Percentiles rank a stretch among this genome's conserved stretches.
These are phyloP conservation scores for Cytospora leucostoma DNA, from an alignment of 2,329 filamentous ascomycete genomes.

Conservation along the genomic window DNA sequence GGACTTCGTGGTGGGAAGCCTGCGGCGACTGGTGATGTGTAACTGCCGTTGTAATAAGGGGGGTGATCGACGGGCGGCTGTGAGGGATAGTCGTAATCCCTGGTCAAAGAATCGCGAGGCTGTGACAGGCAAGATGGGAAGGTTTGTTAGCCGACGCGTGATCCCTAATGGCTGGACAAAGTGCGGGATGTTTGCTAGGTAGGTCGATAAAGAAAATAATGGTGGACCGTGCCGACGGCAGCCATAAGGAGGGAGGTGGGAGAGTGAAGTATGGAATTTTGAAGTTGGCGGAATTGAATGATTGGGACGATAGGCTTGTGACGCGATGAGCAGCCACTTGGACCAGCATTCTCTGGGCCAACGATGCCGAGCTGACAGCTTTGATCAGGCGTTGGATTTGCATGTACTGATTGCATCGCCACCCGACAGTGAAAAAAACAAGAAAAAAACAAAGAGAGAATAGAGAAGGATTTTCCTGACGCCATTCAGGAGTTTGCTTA, in stretches of 20 bases:
- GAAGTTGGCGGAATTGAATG: conserved; percentile 16
- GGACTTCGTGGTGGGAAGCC: conserved; percentile 53
- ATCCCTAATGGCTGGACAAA: conserved; percentile 28
- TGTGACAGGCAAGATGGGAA: conserved; percentile 35
- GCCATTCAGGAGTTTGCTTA: conserved; percentile 29
- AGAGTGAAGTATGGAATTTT: conserved; percentile 13
- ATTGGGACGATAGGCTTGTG: conserved; percentile 11
- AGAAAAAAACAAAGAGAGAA: too few species aligned
- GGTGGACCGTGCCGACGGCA: conserved; percentile 14
- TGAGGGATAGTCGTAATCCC: conserved; percentile 47
- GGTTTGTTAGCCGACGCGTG: conserved; percentile 28
- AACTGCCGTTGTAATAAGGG: conserved; percentile 52
- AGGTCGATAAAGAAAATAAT: conserved; percentile 23
- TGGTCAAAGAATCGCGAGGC: conserved; percentile 47
- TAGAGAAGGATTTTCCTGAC: too few species aligned
- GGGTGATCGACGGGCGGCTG: conserved; percentile 44
- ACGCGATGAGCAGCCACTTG: conserved; percentile 25
- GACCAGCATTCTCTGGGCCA: conserved; percentile 27
- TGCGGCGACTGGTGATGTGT: conserved; percentile 50
- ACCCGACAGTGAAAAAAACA: conserved; percentile 5
- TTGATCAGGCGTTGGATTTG: conserved; percentile 26
- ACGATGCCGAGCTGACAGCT: conserved; percentile 19
- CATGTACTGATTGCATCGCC: conserved; percentile 7
- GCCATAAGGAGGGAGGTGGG: background rate
- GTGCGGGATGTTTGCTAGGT: conserved; percentile 21